phyloP scores from a whole-genome alignment of 2,329 filamentous ascomycete genomes.

The Ascocoryne sarcoides region DNA sequence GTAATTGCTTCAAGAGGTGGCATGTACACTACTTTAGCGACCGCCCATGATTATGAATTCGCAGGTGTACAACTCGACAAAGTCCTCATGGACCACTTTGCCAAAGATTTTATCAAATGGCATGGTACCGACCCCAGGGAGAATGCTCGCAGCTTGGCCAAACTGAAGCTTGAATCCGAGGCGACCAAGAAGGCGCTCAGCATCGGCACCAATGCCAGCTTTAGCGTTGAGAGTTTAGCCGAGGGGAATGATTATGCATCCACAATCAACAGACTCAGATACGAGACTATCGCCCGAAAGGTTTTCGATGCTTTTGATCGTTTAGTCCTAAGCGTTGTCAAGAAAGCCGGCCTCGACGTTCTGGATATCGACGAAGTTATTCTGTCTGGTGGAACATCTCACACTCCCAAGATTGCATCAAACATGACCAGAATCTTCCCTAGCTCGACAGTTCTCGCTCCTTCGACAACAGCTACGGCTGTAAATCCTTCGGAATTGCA shows the following conservation, averaged over 20 bases:
- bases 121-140: slow-evolving; percentile 71
- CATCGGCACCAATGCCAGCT: slow-evolving; percentile 77
- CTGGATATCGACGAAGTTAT: slow-evolving; percentile 94
- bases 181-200: slow-evolving; percentile 86
- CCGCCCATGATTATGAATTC: slow-evolving; percentile 91
- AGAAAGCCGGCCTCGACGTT: slow-evolving; percentile 87
- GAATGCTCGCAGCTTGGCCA: slow-evolving; percentile 75
- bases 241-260: slow-evolving; percentile 86
- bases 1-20: slow-evolving; percentile 86
- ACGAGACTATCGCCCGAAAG: slow-evolving; percentile 80
- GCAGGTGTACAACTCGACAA: slow-evolving; percentile 80
- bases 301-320: slow-evolving; percentile 82
- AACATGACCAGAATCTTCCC: slow-evolving; percentile 77
- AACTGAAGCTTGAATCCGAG: slow-evolving; percentile 87
- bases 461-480: slow-evolving; percentile 65
- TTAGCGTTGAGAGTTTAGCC: slow-evolving; percentile 85
- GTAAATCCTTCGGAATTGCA: slow-evolving; percentile 91
- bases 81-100: slow-evolving; percentile 89
- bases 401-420: slow-evolving; percentile 86
- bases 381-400: slow-evolving; percentile 81
- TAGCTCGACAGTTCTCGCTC: slow-evolving; percentile 66
- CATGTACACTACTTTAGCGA: slow-evolving; percentile 92
- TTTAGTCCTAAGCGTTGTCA: slow-evolving; percentile 73
- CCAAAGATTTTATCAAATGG: slow-evolving; percentile 99
- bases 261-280: slow-evolving; percentile 87